Evolutionary conservation across 2,329 filamentous ascomycete species (phyloP).

Genomic region (Aspergillus sp.): DNA sequence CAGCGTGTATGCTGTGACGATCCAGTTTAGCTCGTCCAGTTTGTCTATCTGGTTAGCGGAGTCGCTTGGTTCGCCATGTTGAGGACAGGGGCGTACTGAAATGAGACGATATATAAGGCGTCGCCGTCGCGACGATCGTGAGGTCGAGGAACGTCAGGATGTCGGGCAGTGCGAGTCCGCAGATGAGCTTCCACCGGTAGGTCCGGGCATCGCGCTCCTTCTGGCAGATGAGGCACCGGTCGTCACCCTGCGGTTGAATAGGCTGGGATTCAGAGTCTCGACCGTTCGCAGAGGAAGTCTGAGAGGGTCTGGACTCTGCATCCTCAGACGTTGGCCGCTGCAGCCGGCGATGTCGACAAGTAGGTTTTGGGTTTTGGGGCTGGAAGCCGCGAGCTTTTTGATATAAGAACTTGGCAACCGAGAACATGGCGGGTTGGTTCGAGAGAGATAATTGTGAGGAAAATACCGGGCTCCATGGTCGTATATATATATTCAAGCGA

Average conservation of each 20-base stretch:
- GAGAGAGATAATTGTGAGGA: background rate
- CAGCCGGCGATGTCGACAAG: conserved; percentile 5
- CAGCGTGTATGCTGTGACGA: conserved; percentile 59
- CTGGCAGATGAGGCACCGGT: conserved; percentile 13
- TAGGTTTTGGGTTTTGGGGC: background rate
- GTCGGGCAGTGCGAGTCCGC: conserved; percentile 52
- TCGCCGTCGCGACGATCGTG: conserved; percentile 53
- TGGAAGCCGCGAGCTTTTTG: background rate
- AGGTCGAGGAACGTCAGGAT: conserved; percentile 54
- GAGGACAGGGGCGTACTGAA: conserved; percentile 40
- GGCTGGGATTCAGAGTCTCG: background rate
- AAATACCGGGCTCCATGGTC: background rate
- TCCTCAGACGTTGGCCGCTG: conserved; percentile 1
- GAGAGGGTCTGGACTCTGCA: too few species aligned
- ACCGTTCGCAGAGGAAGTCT: conserved; percentile 1
- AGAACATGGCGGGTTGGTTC: background rate
- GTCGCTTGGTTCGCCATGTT: conserved; percentile 1
- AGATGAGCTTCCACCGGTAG: conserved; percentile 51
- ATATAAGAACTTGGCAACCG: background rate
- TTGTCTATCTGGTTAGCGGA: conserved; percentile 32
- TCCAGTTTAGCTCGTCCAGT: conserved; percentile 56
- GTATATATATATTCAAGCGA: background rate
- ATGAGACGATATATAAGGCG: conserved; percentile 55
- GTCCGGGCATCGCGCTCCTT: conserved; percentile 25
- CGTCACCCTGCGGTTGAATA: background rate